These are phyloP conservation scores for Populus simonii DNA, from an alignment of 345 rosid genomes.

Conservation along the genomic window DNA sequence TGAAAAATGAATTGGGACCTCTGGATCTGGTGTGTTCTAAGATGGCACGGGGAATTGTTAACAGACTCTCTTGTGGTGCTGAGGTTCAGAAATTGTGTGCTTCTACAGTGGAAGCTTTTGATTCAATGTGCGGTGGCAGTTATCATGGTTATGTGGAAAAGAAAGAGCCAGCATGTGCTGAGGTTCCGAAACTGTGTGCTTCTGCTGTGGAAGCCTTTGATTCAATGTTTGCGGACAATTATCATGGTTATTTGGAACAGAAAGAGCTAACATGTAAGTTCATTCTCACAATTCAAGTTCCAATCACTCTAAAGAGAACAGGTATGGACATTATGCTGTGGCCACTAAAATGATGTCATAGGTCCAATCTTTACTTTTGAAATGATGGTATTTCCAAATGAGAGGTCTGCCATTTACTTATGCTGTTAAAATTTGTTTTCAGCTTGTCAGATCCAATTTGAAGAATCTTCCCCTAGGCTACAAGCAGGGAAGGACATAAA, in stretches of 20 bases:
- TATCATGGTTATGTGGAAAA: slow-evolving; percentile 10
- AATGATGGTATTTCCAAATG: not conserved
- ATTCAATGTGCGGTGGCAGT: slow-evolving; percentile 27
- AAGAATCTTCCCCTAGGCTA: slow-evolving; percentile 39
- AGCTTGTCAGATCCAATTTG: slow-evolving; percentile 44
- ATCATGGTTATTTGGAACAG: slow-evolving; percentile 9
- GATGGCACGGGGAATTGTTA: slow-evolving; percentile 77
- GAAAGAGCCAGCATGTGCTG: slow-evolving; percentile 36
- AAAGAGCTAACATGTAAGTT: slow-evolving; percentile 38
- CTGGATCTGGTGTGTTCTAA: slow-evolving; percentile 55
- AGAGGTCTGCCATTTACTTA: not conserved
- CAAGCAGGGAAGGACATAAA: slow-evolving; percentile 7
- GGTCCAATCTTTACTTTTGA: not conserved
- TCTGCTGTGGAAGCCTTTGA: slow-evolving; percentile 59
- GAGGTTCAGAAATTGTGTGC: slow-evolving; percentile 72
- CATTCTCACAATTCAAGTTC: slow-evolving; percentile 6
- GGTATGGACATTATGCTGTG: not conserved
- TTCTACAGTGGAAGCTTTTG: slow-evolving; percentile 56
- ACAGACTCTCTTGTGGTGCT: slow-evolving; percentile 66
- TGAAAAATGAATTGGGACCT: slow-evolving; percentile 69
- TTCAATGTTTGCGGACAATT: slow-evolving; percentile 24
- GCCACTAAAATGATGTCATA: not conserved
- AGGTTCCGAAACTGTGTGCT: slow-evolving; percentile 67
- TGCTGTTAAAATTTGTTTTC: slow-evolving; percentile 10
- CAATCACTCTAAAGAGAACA: not conserved